Conservation (phyloP, 2,329 filamentous ascomycete species). For the Alternaria triticimaculans region DNA sequence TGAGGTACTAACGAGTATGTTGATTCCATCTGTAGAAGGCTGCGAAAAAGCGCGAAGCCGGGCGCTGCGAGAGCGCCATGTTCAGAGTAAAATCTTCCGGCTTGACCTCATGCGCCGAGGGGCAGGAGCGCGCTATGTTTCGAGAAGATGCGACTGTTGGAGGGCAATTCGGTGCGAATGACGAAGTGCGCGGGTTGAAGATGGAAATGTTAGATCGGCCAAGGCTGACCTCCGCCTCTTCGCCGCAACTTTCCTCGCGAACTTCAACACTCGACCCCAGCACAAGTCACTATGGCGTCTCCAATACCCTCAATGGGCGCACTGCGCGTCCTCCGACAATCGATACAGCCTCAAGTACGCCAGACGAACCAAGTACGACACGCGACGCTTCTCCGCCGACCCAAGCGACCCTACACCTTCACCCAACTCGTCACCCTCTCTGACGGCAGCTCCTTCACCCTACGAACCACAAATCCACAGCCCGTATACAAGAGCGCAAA, state of each 20-base stretch:
- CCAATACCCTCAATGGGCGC: constrained; percentile 43
- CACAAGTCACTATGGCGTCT: constrained; percentile 34
- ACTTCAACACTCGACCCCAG: constrained; percentile 6
- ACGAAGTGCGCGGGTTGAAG: constrained; percentile 4
- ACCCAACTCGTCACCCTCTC: constrained; percentile 94
- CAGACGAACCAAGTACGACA: constrained; percentile 68
- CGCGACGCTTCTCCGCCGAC: constrained; percentile 84
- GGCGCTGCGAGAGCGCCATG: constrained; percentile 31
- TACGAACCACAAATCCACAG: constrained; percentile 76
- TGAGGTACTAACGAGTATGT: constrained; percentile 25
- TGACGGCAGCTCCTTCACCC: constrained; percentile 84
- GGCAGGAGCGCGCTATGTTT: not conserved
- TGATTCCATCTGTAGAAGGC: constrained; percentile 54
- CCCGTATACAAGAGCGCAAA: constrained; percentile 71
- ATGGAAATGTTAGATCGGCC: constrained; percentile 24
- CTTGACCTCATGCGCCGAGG: not conserved
- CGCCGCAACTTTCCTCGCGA: constrained; percentile 32
- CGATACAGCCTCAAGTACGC: constrained; percentile 27
- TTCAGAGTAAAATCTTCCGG: not conserved
- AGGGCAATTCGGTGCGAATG: constrained; percentile 6
- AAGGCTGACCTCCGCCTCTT: constrained; percentile 20
- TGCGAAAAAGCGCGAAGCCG: constrained; percentile 50
- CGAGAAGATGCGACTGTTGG: not conserved
- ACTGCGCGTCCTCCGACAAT: constrained; percentile 39
- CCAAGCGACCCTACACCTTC: constrained; percentile 93